Evolutionary conservation across 2,329 filamentous ascomycete species (phyloP).

Genomic region (Cladosporium colombiae): DNA sequence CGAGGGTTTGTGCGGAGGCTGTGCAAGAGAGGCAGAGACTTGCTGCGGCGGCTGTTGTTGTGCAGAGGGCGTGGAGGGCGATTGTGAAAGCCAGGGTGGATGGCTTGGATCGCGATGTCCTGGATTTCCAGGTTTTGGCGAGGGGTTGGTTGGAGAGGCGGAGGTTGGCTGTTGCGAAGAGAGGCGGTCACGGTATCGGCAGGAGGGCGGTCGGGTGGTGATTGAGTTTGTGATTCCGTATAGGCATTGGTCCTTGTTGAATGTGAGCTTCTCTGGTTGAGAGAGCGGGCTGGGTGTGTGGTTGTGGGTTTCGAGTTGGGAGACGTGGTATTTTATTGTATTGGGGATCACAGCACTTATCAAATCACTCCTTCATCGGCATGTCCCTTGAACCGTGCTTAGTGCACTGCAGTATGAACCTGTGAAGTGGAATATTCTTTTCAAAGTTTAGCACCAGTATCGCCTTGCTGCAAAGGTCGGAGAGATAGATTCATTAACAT

Average conservation of each 20-base stretch:
- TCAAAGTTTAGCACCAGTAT: not conserved
- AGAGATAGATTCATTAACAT: not conserved
- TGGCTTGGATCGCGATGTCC: slow-evolving; percentile 41
- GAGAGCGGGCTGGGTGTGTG: not conserved
- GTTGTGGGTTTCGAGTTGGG: not conserved
- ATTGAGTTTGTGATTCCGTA: not conserved
- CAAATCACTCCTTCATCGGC: not conserved
- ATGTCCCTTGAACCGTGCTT: not conserved
- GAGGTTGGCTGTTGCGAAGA: slow-evolving; percentile 32
- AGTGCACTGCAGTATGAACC: not conserved
- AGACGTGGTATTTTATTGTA: not conserved
- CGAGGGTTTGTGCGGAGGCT: slow-evolving; percentile 50
- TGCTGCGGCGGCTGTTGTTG: slow-evolving; percentile 42
- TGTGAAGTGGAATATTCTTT: not conserved
- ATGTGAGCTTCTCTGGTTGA: not conserved
- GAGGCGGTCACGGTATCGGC: slow-evolving; percentile 30
- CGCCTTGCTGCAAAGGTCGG: not conserved
- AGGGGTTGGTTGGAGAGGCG: slow-evolving; percentile 44
- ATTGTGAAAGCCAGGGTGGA: slow-evolving; percentile 40
- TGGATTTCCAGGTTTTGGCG: slow-evolving; percentile 46
- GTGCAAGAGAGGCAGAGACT: slow-evolving; percentile 48
- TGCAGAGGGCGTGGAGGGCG: slow-evolving; percentile 48
- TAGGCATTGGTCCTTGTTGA: not conserved
- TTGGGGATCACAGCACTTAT: not conserved
- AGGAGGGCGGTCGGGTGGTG: slow-evolving; percentile 30